Evolutionary conservation across 2,329 filamentous ascomycete species (phyloP).

Genomic region (Hymenoscyphus fraxineus): DNA sequence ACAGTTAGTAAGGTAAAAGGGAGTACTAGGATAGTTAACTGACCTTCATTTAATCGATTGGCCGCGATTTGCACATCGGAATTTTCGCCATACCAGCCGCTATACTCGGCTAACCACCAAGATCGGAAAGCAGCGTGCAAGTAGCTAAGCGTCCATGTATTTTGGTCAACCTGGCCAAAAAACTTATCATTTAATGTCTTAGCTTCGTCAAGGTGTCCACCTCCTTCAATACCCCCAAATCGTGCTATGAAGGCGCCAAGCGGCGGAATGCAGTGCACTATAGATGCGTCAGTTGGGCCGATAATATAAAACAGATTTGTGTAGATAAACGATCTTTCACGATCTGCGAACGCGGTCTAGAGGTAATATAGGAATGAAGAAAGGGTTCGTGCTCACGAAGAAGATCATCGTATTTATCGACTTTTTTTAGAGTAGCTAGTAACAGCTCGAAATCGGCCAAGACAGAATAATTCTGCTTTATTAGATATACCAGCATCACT

Average conservation of each 20-base stretch:
- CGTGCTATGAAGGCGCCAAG: constrained; percentile 72
- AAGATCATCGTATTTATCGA: constrained; percentile 72
- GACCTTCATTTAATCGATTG: constrained; percentile 60
- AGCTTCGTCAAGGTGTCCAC: constrained; percentile 63
- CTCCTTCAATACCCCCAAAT: constrained; percentile 74
- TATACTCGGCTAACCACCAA: constrained; percentile 93
- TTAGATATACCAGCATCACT: constrained; percentile 72
- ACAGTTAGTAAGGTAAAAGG: constrained; percentile 6
- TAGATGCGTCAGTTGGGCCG: constrained; percentile 20
- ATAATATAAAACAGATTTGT: not conserved
- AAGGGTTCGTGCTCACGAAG: constrained; percentile 41
- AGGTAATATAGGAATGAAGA: not conserved
- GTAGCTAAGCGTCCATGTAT: constrained; percentile 68
- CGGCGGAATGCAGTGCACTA: constrained; percentile 77
- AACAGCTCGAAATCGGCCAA: constrained; percentile 71
- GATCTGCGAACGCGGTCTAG: not conserved
- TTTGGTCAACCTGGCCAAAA: constrained; percentile 61
- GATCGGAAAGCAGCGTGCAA: constrained; percentile 75
- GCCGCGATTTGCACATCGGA: constrained; percentile 54
- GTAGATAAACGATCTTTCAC: not conserved
- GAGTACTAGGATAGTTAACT: constrained; percentile 15
- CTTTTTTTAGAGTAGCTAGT: constrained; percentile 61
- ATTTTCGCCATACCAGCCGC: constrained; percentile 79
- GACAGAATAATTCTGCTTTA: constrained; percentile 70
- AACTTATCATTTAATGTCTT: constrained; percentile 67